Percentiles rank a stretch among this genome's conserved stretches.
Evolutionary conservation across 257 asterid species (phyloP).

Genomic region (Nemophila menziesii): DNA sequence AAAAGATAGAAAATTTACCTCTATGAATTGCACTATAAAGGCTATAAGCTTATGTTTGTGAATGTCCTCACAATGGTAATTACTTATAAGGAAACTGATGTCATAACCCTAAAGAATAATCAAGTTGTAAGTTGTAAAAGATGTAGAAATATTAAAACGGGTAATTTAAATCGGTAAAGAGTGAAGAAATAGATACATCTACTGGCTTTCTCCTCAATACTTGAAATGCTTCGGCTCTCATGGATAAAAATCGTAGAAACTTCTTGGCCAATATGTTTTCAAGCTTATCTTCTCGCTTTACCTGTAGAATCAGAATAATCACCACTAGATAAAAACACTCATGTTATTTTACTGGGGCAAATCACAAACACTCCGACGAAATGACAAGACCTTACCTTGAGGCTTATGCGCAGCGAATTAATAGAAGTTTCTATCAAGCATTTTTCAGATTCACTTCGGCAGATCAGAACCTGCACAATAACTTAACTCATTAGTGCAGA

Average conservation of each 20-base stretch:
- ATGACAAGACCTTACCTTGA: constrained; percentile 46
- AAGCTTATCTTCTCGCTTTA: constrained; percentile 95
- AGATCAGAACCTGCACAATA: constrained; percentile 59
- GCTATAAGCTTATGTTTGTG: constrained; percentile 95
- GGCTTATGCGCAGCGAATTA: constrained; percentile 90
- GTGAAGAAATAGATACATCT: constrained; percentile 36
- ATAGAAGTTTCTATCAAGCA: constrained; percentile 98
- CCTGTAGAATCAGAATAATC: constrained; percentile 32
- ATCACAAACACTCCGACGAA: not conserved
- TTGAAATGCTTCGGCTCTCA: constrained; percentile 99
- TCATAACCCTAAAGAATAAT: constrained; percentile 87
- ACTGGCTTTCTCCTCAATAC: constrained; percentile 97
- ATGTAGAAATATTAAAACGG: not conserved
- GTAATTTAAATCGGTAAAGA: not conserved
- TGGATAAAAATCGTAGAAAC: constrained; percentile 88
- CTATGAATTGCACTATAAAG: constrained; percentile 97
- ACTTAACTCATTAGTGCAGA: not conserved
- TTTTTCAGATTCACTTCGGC: constrained; percentile 92
- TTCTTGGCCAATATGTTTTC: constrained; percentile 93
- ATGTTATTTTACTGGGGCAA: not conserved
- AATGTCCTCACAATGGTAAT: constrained; percentile 96
- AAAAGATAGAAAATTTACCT: constrained; percentile 36
- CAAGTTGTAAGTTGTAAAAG: constrained; percentile 1
- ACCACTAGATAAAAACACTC: not conserved
- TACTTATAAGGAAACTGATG: constrained; percentile 90